Evolutionary conservation across 371 early-diverging fungal species (phyloP), one percentile per base, ranked within the genome.

Genomic region (Basidiobolus meristosporus): DNA sequence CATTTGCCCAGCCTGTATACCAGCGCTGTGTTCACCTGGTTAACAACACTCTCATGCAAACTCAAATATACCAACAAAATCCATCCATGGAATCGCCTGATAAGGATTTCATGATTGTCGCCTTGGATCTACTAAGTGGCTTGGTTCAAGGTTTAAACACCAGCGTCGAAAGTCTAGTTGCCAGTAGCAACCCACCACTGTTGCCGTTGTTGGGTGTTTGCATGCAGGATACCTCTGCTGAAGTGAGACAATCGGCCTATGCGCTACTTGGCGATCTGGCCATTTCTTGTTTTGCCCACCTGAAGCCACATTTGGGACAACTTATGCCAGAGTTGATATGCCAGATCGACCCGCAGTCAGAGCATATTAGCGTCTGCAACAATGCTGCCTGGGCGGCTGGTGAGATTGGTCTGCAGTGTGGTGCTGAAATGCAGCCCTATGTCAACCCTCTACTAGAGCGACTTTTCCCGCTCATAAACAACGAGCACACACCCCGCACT

Each of bases 331-430:
- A 75, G 42, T 50, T 90, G 11, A 65, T 89, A 35, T 48, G 55
- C 12, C 84, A 82, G 51, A 68, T 88, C 32, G 64, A 66, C 31
- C 68, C 63, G 43, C 51, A 65, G 36, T 56, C 58, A 20, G 65
- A 69, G 9, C 59, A 63, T 42, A 68, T 73, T 21, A 68, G 71
- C 28, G 82, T 77, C 10, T 73, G 79, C 52, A 96, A 90, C 56
- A 96, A 96, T 53, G 93, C 92, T 1, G 68, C 79, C 7, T 96
- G 97, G 97, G 83, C 93, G 1, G 73, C 73, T 1, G 97, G 93
- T 21, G 96, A 96, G 63, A 82, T 95, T 42, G 78, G 90, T 2
- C 35, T 32, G 17, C 38, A 12, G 1, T 33, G 48, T 56, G 76
- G 72, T 29, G 43, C 53, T 15, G 77, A 73, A 28, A 73, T 81